Evolutionary conservation across 768 basidiomycete genomes (phyloP).

Genomic region (Epithele typhae): DNA sequence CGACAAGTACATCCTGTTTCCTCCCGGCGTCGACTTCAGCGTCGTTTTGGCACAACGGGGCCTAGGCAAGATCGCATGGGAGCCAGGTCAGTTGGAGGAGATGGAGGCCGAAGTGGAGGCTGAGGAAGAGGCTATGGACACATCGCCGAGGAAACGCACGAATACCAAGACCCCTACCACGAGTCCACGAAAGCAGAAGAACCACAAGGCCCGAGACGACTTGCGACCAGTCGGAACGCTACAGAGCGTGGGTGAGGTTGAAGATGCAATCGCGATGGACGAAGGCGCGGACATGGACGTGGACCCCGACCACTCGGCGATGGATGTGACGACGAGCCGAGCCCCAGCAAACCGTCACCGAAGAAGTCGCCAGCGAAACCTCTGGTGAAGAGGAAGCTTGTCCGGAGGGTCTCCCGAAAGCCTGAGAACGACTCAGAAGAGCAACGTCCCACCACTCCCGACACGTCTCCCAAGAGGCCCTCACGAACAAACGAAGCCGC

Average conservation of each 20-base stretch:
- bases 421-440: constrained; percentile 9
- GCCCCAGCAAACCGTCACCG: constrained; percentile 2
- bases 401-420: constrained; percentile 5
- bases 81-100: constrained; percentile 27
- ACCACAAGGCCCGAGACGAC: constrained; percentile 2
- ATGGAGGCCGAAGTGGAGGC: constrained; percentile 26
- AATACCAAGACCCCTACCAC: constrained; percentile 10
- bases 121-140: constrained; percentile 1
- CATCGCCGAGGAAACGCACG: neutral
- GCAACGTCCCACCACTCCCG: no score
- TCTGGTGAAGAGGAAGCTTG: constrained; percentile 6
- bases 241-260: constrained; percentile 24
- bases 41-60: constrained; percentile 32
- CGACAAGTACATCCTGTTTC: constrained; percentile 68
- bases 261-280: constrained; percentile 17
- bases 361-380: constrained; percentile 1
- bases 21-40: constrained; percentile 63
- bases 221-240: constrained; percentile 14
- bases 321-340: constrained; percentile 21
- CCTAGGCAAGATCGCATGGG: constrained; percentile 20
- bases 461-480: neutral
- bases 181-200: constrained; percentile 6
- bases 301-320: constrained; percentile 10
- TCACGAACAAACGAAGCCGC: constrained; percentile 6
- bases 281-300: constrained; percentile 17